phyloP scores from a whole-genome alignment of 768 basidiomycete species.

The Leccinellum albellum region DNA sequence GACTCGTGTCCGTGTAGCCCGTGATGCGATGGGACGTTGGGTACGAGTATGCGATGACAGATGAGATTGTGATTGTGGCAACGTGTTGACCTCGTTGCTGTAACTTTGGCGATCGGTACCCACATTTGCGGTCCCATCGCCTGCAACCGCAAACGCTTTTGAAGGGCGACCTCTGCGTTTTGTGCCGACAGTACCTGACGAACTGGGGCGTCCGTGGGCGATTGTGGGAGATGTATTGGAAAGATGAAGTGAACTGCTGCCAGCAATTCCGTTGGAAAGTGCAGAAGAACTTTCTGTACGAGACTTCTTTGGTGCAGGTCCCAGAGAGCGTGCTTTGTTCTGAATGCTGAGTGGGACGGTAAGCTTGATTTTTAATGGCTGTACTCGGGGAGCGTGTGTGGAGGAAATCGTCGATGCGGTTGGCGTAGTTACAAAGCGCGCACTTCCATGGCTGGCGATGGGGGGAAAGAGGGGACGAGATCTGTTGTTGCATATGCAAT shows the following conservation, averaged over 20 bases:
- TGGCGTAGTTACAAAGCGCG: constrained; percentile 37
- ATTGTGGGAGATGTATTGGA: constrained; percentile 23
- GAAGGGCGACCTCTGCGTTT: constrained; percentile 58
- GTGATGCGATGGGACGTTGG: constrained; percentile 23
- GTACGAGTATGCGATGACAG: constrained; percentile 23
- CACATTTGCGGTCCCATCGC: constrained; percentile 18
- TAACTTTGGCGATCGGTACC: constrained; percentile 21
- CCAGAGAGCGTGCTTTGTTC: constrained; percentile 36
- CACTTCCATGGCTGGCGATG: constrained; percentile 31
- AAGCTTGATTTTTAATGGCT: constrained; percentile 67
- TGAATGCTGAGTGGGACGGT: constrained; percentile 57
- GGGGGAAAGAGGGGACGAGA: constrained; percentile 32
- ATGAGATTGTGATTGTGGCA: constrained; percentile 36
- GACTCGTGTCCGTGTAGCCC: constrained; percentile 21
- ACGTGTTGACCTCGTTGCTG: constrained; percentile 34
- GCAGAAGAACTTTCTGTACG: constrained; percentile 22
- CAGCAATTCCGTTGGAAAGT: constrained; percentile 40
- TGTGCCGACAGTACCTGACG: constrained; percentile 21
- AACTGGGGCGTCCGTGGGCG: constrained; percentile 23
- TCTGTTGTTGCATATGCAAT: constrained; percentile 72
- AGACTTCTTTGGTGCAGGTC: constrained; percentile 29
- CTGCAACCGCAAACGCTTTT: constrained; percentile 41
- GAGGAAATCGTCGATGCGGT: constrained; percentile 36
- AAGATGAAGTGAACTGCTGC: constrained; percentile 14
- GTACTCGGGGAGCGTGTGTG: constrained; percentile 25